Percentiles rank a stretch among this genome's conserved stretches.
Evolutionary conservation across 2,329 filamentous ascomycete genomes (phyloP).

Genomic region (Xylaria arbuscula): DNA sequence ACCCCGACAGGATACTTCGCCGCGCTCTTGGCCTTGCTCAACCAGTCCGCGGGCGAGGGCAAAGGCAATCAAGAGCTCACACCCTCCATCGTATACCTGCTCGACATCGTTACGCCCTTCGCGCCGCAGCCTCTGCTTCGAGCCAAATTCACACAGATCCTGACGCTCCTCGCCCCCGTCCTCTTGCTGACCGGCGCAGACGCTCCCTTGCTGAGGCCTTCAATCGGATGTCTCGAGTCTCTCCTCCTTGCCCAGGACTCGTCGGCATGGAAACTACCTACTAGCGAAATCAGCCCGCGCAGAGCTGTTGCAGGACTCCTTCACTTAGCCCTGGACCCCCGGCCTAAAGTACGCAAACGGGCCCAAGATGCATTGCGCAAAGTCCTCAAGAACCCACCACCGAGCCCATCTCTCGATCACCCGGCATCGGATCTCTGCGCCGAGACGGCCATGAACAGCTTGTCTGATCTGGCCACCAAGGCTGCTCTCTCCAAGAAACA

Average conservation of each 20-base stretch:
- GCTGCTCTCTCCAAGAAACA: conserved; percentile 74
- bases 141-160: conserved; percentile 94
- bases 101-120: conserved; percentile 89
- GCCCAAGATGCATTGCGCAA: conserved; percentile 89
- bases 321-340: conserved; percentile 83
- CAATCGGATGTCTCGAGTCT: conserved; percentile 94
- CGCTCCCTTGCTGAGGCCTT: conserved; percentile 84
- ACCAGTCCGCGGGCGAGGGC: conserved; percentile 76
- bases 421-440: conserved; percentile 97
- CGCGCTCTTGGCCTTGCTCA: conserved; percentile 88
- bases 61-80: conserved; percentile 84
- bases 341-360: conserved; percentile 93
- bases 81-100: conserved; percentile 90
- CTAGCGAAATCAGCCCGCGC: conserved; percentile 84
- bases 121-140: conserved; percentile 88
- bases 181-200: conserved; percentile 84
- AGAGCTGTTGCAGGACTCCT: conserved; percentile 88
- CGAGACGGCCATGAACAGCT: conserved; percentile 83
- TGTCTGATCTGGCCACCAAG: conserved; percentile 77
- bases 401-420: conserved; percentile 92
- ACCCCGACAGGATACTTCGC: conserved; percentile 95
- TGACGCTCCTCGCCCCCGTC: conserved; percentile 85
- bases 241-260: conserved; percentile 89
- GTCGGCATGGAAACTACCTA: conserved; percentile 85
- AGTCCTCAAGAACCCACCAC: conserved; percentile 85